Evolutionary conservation across 2,329 filamentous ascomycete genomes (phyloP), one percentile per base, ranked within the genome.

Genomic region (Aspergillus fructus): DNA sequence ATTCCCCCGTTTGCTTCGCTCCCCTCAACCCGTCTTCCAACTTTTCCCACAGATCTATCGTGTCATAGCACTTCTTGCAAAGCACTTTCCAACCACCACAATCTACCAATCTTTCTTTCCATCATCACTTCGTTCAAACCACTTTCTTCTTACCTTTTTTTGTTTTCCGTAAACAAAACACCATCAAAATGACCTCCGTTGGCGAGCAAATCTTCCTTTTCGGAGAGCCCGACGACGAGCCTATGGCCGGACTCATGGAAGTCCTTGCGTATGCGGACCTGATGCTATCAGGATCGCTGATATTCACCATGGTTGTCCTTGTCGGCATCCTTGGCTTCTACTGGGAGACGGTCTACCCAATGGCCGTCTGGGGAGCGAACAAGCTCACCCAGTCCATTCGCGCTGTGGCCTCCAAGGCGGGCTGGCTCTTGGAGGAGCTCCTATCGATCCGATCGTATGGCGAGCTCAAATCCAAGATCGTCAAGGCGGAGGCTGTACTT

Each of bases 201-300:
- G 7, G 34, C 4, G 61, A 64, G n/a, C 60, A 64, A 42, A 6
- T 56, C 9, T 61, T 62, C 39, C 42, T 64, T 13, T 63, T 55
- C 39, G 63, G 62, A 11, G 52, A 57, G 8, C 53, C 53, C 7
- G 30, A 56, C 34, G 50, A 60, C 2, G 53, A 53, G 17, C 52
- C 48, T 30, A 6, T 46, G 23, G 39, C 53, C 11, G 49, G 41
- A 17, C 5, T 61, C 12, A 27, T 37, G 15, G 45, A 43, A 17
- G 37, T 54, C 6, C 17, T 63, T 7, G 49, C 15, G 1, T 47
- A 55, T 19, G 23, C 58, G 13, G 62, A 66, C 42, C 34, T 63
- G 15, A 62, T 55, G n/a, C 21, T 40, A 5, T 49, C 50, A 0
- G 59, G 56, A 12, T 55, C 54, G 17, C 45, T 59, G 3, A 9